Base-by-base conservation (phyloP, 2,329 filamentous ascomycete species). In the Shiraia sp. region DNA sequence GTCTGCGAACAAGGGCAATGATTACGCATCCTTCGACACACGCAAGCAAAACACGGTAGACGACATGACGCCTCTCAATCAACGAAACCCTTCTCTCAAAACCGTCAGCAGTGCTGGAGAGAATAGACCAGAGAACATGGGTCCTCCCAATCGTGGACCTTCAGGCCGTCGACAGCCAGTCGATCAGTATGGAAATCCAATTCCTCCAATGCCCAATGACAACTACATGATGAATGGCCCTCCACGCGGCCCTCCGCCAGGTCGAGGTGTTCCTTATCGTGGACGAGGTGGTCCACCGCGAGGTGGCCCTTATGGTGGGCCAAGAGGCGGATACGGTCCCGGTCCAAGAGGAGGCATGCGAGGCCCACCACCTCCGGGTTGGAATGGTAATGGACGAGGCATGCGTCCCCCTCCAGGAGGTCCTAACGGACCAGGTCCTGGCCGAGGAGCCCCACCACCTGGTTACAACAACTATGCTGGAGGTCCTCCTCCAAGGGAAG, bases 41-140 rank as follows among this genome's bases (percentile, higher is more conserved):
- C 73, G 75, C 45, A 80, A 79, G 59, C 80, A 79, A 54, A 79
- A 83, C 23, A 80, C 81, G 27, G 56, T 63, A 32, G 87, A 90
- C 52, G 87, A 90, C 64, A 79, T 79, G 40, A 79, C 86, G 12
- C 87, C 87, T 1, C 71, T 90, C 44, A 91, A 87, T 13, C 75
- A 80, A 6, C 75, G 79, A 36, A 84, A 82, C 40, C 82, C 83
- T 2, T 80, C 80, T 13, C 77, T 85, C 27, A 74, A 75, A 53
- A 81, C 78, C 3, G 77, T 75, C 14, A 78, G 73, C 49, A 69
- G 71, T 70, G 49, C 65, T 63, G 48, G 63, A 56, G 56, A 68
- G 68, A 59, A 75, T 69, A 55, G 68, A 57, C 36, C 77, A 10
- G 63, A 66, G 17, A 50, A 49, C 32, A 63, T 65, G 39, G 46